Evolutionary conservation across 2,329 filamentous ascomycete genomes (phyloP).

Genomic region (Aspergillus intermedius): DNA sequence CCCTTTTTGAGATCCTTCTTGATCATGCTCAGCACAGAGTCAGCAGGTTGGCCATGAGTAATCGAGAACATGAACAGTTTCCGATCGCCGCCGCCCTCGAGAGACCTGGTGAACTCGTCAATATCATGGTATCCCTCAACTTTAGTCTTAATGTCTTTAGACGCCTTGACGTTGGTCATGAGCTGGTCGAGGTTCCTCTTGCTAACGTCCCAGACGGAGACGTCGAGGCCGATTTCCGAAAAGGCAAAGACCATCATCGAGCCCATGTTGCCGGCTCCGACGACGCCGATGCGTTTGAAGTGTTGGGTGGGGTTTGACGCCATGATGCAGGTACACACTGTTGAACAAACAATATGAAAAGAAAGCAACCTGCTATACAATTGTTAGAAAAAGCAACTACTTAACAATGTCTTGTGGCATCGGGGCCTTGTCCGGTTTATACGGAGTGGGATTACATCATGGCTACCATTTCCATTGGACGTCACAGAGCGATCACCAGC

Average conservation of each 20-base stretch:
- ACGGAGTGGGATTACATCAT: background rate
- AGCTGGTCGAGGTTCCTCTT: constrained; percentile 29
- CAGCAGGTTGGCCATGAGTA: constrained; percentile 34
- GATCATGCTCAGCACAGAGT: constrained; percentile 33
- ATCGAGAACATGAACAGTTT: constrained; percentile 38
- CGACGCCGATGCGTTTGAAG: constrained; percentile 34
- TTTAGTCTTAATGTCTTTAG: constrained; percentile 22
- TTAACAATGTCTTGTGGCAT: background rate
- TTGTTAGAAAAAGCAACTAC: background rate
- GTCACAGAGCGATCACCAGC: background rate
- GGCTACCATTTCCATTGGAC: background rate
- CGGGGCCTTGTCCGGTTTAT: background rate
- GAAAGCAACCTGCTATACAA: no score
- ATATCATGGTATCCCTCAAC: constrained; percentile 30
- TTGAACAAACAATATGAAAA: background rate
- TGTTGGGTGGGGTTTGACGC: constrained; percentile 13
- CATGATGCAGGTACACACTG: background rate
- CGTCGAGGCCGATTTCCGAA: constrained; percentile 31
- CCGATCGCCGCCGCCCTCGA: constrained; percentile 23
- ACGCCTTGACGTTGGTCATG: constrained; percentile 16
- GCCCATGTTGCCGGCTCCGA: constrained; percentile 38
- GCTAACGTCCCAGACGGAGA: constrained; percentile 35
- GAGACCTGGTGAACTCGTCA: constrained; percentile 28
- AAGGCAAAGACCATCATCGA: constrained; percentile 40
- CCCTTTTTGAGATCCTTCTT: constrained; percentile 49